Evolutionary conservation across 2,329 filamentous ascomycete genomes (phyloP).

Genomic region (Cordyceps farinosa): DNA sequence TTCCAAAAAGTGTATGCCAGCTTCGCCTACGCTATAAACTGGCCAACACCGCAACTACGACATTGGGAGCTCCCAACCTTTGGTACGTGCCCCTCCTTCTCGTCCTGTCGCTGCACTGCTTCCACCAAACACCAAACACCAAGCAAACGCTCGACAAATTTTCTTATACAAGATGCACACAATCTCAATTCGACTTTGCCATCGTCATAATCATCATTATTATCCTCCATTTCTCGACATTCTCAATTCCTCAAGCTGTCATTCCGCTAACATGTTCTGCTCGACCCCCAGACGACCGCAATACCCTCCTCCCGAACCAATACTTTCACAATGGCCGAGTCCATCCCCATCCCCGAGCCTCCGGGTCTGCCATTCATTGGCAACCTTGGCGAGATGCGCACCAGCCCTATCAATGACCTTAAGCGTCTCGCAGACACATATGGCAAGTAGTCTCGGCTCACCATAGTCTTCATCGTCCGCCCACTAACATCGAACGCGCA

Average conservation of each 20-base stretch:
- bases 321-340: constrained; percentile 30
- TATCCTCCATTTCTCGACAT: too few species aligned
- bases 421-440: constrained; percentile 59
- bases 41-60: not conserved
- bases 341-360: constrained; percentile 58
- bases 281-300: not conserved
- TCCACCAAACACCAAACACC: not conserved
- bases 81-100: constrained; percentile 1
- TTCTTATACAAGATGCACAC: not conserved
- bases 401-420: constrained; percentile 54
- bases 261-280: not conserved
- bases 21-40: not conserved
- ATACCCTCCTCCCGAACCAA: not conserved
- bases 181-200: not conserved
- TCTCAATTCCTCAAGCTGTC: not conserved
- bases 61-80: not conserved
- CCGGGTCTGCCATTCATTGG: constrained; percentile 62
- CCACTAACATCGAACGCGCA: not conserved
- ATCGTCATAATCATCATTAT: not conserved
- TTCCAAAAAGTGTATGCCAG: not conserved
- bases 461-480: not conserved
- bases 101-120: not conserved
- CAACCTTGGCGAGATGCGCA: constrained; percentile 61
- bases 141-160: not conserved
- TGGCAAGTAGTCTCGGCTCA: constrained; percentile 41